Conservation (phyloP, 352 stramenopile species). For the Phytophthora cactorum region DNA sequence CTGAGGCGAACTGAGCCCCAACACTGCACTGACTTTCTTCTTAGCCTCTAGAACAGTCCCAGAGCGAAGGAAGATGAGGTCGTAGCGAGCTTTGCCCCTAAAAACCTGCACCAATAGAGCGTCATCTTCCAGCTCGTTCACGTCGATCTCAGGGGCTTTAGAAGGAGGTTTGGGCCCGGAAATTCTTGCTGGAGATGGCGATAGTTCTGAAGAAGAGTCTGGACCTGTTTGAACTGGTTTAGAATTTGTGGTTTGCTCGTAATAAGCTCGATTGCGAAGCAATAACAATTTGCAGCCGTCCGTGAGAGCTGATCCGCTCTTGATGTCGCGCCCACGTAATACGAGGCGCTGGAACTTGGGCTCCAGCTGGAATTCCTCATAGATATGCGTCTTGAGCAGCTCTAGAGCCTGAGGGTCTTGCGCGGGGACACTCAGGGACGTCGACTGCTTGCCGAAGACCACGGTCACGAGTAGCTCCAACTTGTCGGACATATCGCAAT, state of each 20-base stretch:
- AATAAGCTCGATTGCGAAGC: conserved; percentile 42
- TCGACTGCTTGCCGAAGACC: conserved; percentile 50
- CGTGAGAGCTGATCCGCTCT: conserved; percentile 24
- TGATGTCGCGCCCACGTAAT: conserved; percentile 54
- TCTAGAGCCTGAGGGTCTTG: conserved; percentile 35
- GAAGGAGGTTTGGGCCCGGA: conserved; percentile 2
- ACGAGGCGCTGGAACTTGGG: conserved; percentile 62
- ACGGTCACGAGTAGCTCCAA: conserved; percentile 49
- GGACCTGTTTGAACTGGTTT: not conserved
- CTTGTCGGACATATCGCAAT: conserved; percentile 12
- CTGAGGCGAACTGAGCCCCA: conserved; percentile 46
- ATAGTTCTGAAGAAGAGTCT: not conserved
- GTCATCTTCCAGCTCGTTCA: conserved; percentile 48
- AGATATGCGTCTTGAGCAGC: conserved; percentile 40
- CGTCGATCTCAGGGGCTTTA: conserved; percentile 33
- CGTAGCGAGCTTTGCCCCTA: conserved; percentile 64
- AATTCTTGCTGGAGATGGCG: not conserved
- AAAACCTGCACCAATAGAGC: conserved; percentile 58
- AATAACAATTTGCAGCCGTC: conserved; percentile 56
- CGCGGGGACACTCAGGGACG: conserved; percentile 31
- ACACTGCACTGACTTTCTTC: conserved; percentile 45
- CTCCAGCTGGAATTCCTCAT: conserved; percentile 40
- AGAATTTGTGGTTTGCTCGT: conserved; percentile 19
- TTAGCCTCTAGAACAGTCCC: conserved; percentile 53
- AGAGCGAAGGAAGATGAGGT: conserved; percentile 49